Base-by-base conservation (phyloP, 306 rosid species). In the Lathyrus sativus region DNA sequence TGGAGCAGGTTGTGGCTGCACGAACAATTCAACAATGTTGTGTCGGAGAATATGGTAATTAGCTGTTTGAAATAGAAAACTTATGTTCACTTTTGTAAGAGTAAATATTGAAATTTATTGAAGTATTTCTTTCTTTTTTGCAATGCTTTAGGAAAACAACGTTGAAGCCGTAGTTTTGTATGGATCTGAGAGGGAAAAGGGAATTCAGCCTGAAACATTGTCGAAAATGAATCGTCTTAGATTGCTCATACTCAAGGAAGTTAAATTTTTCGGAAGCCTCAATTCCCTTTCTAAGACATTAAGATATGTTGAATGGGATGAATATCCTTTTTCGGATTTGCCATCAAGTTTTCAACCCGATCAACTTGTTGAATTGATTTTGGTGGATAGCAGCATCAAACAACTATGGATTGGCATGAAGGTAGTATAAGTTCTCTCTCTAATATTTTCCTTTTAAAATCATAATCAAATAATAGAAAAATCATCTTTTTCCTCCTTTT, bases 1-100 rank as follows among this genome's bases (percentile, higher is more conserved):
- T 71, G 77, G 81, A 77, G 77, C 26, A 65, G 70, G 33, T 4
- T 71, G 15, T 72, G 77, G 77, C 8, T 11, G 3, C 13, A 0
- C 13, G 0, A 48, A 33, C 59, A 78, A 29, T 4, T 72, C 38
- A 0, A 0, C 42, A 62, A 41, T 17, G 42, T 43, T 31, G 6
- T 29, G 59, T 8, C 0, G 2, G 31, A 54, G 22, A 48, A 66
- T 0, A 49, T 6, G 45, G 74, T 78, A 42, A 45, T 9, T 58
- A 15, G 8, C 18, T 31, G 6, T 42, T 26, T 41, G 56, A 15
- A 11, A 18, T 10, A 26, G 7, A 63, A 29, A 57, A 29, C 11
- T 29, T 9, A 35, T 35, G 15, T 33, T 11, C 45, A 14, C n/a
- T 35, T 59, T 15, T 9, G 1, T 9, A 17, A 14, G 11, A 15